phyloP scores from a whole-genome alignment of 2,329 filamentous ascomycete genomes.

The Parastagonospora avenae region DNA sequence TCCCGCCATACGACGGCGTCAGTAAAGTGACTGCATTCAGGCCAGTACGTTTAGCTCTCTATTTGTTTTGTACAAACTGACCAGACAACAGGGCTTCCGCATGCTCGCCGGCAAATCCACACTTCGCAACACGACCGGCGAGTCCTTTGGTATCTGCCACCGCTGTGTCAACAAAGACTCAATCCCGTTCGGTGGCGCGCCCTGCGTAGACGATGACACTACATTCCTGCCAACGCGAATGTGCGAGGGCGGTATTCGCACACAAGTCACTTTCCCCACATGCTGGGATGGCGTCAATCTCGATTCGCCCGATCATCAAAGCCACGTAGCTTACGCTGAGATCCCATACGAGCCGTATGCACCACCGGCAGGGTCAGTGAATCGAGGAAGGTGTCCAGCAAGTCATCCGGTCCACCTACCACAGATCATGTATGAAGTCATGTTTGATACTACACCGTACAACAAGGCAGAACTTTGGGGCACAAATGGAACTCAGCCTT shows the following conservation, averaged over 20 bases:
- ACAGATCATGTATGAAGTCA: constrained; percentile 55
- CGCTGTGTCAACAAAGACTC: constrained; percentile 38
- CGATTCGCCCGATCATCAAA: constrained; percentile 61
- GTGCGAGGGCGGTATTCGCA: constrained; percentile 54
- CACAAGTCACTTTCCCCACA: constrained; percentile 53
- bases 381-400: constrained; percentile 49
- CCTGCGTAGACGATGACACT: constrained; percentile 47
- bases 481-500: constrained; percentile 34
- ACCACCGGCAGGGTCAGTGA: constrained; percentile 3
- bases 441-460: constrained; percentile 50
- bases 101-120: constrained; percentile 54
- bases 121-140: constrained; percentile 32
- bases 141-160: constrained; percentile 38
- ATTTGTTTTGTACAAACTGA: constrained; percentile 10
- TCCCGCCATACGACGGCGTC: constrained; percentile 36
- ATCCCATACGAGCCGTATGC: constrained; percentile 22
- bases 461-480: constrained; percentile 31
- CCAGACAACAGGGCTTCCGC: constrained; percentile 47
- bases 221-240: constrained; percentile 43
- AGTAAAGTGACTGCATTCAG: constrained; percentile 33
- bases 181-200: constrained; percentile 42
- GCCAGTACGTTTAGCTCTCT: constrained; percentile 20
- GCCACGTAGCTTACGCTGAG: constrained; percentile 53
- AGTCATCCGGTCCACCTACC: constrained; percentile 52
- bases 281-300: constrained; percentile 58